These are phyloP conservation scores for Ganoderma boninense DNA, from an alignment of 1,284 basidiomycete genomes.

Conservation along the genomic window DNA sequence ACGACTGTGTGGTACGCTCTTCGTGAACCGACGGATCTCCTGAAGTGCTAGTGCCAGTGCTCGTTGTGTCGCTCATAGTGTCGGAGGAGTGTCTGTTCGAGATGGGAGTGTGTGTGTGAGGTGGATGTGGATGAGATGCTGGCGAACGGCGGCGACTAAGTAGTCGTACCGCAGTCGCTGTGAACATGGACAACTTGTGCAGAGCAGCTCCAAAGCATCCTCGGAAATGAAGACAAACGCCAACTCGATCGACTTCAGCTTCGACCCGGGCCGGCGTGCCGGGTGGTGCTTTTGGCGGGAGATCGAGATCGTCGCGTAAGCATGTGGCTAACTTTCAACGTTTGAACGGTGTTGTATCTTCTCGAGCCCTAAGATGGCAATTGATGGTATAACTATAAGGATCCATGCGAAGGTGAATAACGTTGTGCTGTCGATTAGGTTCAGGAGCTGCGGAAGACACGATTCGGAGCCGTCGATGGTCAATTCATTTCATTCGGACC, in stretches of 20 bases:
- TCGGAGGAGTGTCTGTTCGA: not conserved
- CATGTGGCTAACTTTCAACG: not conserved
- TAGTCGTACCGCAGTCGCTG: not conserved
- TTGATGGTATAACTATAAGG: not conserved
- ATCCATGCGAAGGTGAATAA: no score
- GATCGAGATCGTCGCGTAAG: not conserved
- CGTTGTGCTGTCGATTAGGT: no score
- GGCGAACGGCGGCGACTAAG: not conserved
- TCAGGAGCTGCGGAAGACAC: no score
- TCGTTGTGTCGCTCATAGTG: not conserved
- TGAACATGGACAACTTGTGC: not conserved
- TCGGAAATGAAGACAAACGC: no score
- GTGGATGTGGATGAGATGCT: no score
- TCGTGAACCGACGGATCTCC: no score
- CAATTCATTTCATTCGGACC: no score
- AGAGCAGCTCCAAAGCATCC: not conserved
- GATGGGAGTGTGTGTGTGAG: not conserved
- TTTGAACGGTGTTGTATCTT: not conserved
- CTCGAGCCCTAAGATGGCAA: not conserved
- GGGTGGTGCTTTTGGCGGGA: not conserved
- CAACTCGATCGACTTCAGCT: no score
- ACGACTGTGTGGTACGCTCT: not conserved
- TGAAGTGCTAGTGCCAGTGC: not conserved
- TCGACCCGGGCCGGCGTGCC: not conserved
- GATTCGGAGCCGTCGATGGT: no score